Evolutionary conservation across 148 eudicot species (phyloP).

Genomic region (Diospyros kaki): DNA sequence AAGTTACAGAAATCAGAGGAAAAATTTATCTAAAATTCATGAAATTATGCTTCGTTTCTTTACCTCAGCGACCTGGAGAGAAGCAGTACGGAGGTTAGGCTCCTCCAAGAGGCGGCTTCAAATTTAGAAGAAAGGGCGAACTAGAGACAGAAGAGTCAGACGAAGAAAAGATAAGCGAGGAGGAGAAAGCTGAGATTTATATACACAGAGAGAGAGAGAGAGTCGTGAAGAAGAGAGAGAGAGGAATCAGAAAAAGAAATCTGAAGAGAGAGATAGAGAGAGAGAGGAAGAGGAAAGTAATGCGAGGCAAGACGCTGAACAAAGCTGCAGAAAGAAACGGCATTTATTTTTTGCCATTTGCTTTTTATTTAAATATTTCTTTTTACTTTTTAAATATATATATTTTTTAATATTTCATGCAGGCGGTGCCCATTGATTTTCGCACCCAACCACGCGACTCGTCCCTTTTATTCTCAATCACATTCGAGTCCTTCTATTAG

Average conservation of each 20-base stretch:
- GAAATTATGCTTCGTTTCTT: not conserved
- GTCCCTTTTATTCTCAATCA: no score
- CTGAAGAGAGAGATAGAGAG: not conserved
- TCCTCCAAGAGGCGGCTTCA: not conserved
- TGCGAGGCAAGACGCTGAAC: not conserved
- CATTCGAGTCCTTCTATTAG: no score
- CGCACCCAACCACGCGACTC: constrained; percentile 11
- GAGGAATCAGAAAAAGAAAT: constrained; percentile 4
- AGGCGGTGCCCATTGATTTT: constrained; percentile 34
- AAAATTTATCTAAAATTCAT: not conserved
- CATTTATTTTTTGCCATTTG: not conserved
- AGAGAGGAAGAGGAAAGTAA: not conserved
- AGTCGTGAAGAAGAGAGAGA: not conserved
- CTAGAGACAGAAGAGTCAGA: not conserved
- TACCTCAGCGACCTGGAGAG: not conserved
- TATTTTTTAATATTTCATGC: constrained; percentile 1
- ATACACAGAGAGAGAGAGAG: constrained; percentile 2
- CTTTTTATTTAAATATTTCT: not conserved
- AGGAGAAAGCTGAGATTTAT: not conserved
- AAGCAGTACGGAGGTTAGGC: not conserved
- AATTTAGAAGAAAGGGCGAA: not conserved
- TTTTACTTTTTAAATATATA: not conserved
- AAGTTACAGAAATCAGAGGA: not conserved
- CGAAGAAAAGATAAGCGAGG: not conserved
- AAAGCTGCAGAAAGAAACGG: constrained; percentile 9